A percentile compares a stretch with the other conserved stretches of the same genome.
Evolutionary conservation across 1,284 basidiomycete species (phyloP).

Genomic region (Irpex rosettiformis): DNA sequence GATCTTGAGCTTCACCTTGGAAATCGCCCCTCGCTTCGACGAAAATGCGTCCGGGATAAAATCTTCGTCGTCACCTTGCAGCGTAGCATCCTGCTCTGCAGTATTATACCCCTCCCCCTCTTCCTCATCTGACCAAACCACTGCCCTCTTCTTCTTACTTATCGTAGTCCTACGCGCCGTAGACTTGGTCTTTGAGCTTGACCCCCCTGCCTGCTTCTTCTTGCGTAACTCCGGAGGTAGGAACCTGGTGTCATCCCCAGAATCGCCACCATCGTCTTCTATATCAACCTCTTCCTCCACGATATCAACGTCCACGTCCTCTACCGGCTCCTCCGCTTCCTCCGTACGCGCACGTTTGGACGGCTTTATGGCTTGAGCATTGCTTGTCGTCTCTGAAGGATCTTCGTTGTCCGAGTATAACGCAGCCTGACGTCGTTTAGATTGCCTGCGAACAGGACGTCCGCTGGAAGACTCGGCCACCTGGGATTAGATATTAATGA

Average conservation of each 20-base stretch:
- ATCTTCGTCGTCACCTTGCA: conserved; percentile 26
- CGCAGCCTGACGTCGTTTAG: conserved; percentile 16
- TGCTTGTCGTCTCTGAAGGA: conserved; percentile 8
- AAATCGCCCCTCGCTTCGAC: conserved; percentile 14
- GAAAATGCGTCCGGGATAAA: conserved; percentile 21
- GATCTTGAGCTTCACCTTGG: conserved; percentile 26
- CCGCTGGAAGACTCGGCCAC: conserved; percentile 7
- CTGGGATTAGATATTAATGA: neutral
- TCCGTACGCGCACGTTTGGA: conserved; percentile 11
- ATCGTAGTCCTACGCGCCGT: conserved; percentile 7
- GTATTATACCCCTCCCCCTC: conserved; percentile 14
- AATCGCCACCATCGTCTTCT: conserved; percentile 20
- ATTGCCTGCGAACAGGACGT: conserved; percentile 6
- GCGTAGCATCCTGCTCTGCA: conserved; percentile 13
- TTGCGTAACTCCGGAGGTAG: conserved; percentile 6
- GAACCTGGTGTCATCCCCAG: conserved; percentile 15
- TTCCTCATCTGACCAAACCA: conserved; percentile 24
- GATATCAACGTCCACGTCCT: conserved; percentile 24
- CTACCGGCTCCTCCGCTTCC: neutral
- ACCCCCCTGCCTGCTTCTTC: neutral
- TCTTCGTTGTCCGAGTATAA: conserved; percentile 21
- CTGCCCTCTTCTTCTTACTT: conserved; percentile 16
- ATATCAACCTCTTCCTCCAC: conserved; percentile 21
- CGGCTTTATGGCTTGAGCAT: neutral
- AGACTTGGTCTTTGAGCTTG: conserved; percentile 4